Conservation (phyloP, 305 asterid genomes). For the Salvia sclarea region DNA sequence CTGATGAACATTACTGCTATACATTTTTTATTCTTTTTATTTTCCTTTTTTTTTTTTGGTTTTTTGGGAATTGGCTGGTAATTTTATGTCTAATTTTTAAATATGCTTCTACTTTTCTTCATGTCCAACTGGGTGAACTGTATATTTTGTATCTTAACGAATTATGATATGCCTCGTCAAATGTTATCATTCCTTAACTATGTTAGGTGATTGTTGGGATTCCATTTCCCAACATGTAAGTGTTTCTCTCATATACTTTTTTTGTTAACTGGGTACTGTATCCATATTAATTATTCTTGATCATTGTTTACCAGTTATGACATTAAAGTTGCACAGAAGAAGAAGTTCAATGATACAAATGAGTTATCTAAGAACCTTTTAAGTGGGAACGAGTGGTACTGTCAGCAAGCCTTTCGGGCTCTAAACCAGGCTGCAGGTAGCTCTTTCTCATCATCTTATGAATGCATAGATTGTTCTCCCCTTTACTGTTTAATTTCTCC, state of each 20-base stretch:
- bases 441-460: neutral
- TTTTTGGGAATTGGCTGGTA: neutral
- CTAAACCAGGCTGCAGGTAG: conserved; percentile 97
- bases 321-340: conserved; percentile 77
- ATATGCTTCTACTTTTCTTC: conserved; percentile 13
- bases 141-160: conserved; percentile 11
- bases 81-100: conserved; percentile 14
- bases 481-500: neutral
- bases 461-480: conserved; percentile 12
- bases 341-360: conserved; percentile 74
- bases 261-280: conserved; percentile 17
- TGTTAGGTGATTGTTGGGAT: conserved; percentile 87
- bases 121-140: conserved; percentile 19
- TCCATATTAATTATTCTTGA: conserved; percentile 29
- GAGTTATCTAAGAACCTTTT: conserved; percentile 75
- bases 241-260: conserved; percentile 24
- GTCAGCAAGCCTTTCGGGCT: conserved; percentile 97
- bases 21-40: neutral
- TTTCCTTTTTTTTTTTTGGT: neutral
- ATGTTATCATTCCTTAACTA: conserved; percentile 51
- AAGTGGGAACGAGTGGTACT: conserved; percentile 95
- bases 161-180: conserved; percentile 27
- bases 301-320: conserved; percentile 60
- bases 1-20: conserved; percentile 16
- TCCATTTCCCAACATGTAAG: conserved; percentile 97